Conservation (phyloP, 768 basidiomycete species). For the Sporobolomyces roseus region DNA sequence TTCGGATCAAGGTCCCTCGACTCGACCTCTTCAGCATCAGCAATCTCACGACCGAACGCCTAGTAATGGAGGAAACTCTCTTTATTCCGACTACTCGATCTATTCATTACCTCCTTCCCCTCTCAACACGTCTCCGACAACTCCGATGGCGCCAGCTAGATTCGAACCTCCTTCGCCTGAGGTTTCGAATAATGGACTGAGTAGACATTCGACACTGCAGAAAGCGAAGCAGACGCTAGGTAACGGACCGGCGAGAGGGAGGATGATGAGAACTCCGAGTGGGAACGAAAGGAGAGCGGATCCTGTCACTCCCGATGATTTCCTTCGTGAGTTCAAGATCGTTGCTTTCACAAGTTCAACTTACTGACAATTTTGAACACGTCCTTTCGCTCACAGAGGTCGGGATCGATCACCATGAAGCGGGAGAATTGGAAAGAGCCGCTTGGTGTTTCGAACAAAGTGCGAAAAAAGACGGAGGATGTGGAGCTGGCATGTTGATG, state of each 20-base stretch:
- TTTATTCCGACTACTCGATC: constrained; percentile 25
- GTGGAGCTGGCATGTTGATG: constrained; percentile 87
- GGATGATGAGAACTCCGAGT: constrained; percentile 6
- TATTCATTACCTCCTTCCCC: constrained; percentile 27
- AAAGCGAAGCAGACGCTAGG: constrained; percentile 2
- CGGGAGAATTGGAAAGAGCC: constrained; percentile 43
- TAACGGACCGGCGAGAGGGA: not conserved
- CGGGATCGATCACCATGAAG: constrained; percentile 45
- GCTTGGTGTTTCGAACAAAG: constrained; percentile 45
- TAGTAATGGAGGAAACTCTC: not conserved
- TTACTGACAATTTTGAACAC: not conserved
- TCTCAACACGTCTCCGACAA: constrained; percentile 3
- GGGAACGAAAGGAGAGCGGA: constrained; percentile 12
- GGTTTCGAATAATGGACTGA: not conserved
- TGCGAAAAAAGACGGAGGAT: constrained; percentile 61
- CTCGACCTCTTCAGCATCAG: not conserved
- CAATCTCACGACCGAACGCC: not conserved
- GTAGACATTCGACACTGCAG: not conserved
- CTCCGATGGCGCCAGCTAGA: not conserved
- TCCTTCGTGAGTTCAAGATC: constrained; percentile 29
- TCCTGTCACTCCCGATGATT: constrained; percentile 38
- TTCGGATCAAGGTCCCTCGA: constrained; percentile 13
- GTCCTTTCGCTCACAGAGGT: too few relatives aligned
- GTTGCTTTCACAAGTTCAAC: not conserved
- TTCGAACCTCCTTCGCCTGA: too few relatives aligned